Conservation (phyloP, 139 green algal species). For the Chlamydomonas incerta region DNA sequence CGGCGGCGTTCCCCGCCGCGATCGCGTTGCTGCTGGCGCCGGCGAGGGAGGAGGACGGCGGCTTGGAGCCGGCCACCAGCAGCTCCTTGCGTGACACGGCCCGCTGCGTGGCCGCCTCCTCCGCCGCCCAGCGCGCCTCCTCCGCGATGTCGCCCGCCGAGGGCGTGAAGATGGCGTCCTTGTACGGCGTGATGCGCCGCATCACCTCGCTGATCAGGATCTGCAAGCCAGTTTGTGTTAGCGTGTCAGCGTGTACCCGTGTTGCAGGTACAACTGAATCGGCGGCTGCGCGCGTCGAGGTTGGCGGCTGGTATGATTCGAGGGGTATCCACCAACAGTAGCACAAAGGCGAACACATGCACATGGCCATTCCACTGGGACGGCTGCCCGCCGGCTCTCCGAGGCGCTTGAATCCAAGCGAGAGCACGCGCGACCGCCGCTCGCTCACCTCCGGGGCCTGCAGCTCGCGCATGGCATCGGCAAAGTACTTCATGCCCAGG, state of each 20-base stretch:
- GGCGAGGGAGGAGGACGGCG: background rate
- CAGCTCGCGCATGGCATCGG: slow-evolving; percentile 12
- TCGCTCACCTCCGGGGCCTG: slow-evolving; percentile 14
- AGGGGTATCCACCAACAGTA: background rate
- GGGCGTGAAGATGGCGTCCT: slow-evolving; percentile 29
- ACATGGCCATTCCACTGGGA: no score
- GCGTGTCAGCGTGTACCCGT: no score
- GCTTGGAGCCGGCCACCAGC: background rate
- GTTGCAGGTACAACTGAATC: background rate
- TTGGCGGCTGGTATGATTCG: no score
- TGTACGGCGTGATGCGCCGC: slow-evolving; percentile 36
- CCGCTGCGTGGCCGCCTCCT: background rate
- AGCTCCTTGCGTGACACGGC: no score
- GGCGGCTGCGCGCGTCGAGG: no score
- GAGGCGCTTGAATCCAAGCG: no score
- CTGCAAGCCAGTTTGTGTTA: background rate
- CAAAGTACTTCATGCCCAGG: slow-evolving; percentile 33
- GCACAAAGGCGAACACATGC: no score
- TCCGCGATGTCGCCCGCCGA: slow-evolving; percentile 1
- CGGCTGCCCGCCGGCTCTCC: no score
- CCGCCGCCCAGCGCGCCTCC: slow-evolving; percentile 29
- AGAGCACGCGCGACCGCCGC: no score
- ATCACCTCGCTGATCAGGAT: slow-evolving; percentile 24
- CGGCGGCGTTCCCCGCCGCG: background rate
- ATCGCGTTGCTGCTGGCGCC: background rate